Base-by-base conservation (phyloP, 2,329 filamentous ascomycete genomes). In the Fusarium sp. region DNA sequence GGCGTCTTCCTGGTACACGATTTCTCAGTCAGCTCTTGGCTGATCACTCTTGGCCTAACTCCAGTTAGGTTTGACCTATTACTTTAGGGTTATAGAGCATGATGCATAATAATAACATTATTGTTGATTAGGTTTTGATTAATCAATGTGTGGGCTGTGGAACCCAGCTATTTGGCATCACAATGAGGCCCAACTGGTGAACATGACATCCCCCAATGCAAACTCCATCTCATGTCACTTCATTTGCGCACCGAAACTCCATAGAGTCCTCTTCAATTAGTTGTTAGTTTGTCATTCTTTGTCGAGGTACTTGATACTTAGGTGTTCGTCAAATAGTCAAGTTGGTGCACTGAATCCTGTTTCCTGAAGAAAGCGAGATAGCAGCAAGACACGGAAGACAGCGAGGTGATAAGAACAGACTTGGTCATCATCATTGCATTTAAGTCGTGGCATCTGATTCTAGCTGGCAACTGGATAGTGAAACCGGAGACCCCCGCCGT, bases 401-500 rank as follows among this genome's bases (percentile, higher is more conserved):
- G 17, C 31, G 46, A 31, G 17, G 24, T 14, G 17, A 64, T 59
- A 35, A 58, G 22, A 55, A 38, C 40, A 36, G 66, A 38, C 17
- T 38, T 56, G 57, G 64, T 63, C 58, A 69, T 67, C 65, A 62
- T 57, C 40, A 63, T 64, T 64, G 56, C 70, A 53, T 53, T 53
- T 29, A 62, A 56, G 62, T 60, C 59, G 60, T 27, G 62, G 44
- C 51, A 20, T 46, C 61, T 56, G 35, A 33, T 44, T 44, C 29
- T 51, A 62, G 29, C 58, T 64, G 55, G 59, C 44, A 68, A 46
- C 58, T 64, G 63, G 70, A 70, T 36, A 70, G 62, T 70, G 68
- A 64, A 55, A 71, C 74, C 69, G 73, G 69, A 74, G 58, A 38
- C 58, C 62, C 62, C 71, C 51, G 61, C 62, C 29, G 44, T 46